These are phyloP conservation scores for Groenewaldozyma auringiensis DNA, from an alignment of 1,139 yeast species.

Conservation along the genomic window DNA sequence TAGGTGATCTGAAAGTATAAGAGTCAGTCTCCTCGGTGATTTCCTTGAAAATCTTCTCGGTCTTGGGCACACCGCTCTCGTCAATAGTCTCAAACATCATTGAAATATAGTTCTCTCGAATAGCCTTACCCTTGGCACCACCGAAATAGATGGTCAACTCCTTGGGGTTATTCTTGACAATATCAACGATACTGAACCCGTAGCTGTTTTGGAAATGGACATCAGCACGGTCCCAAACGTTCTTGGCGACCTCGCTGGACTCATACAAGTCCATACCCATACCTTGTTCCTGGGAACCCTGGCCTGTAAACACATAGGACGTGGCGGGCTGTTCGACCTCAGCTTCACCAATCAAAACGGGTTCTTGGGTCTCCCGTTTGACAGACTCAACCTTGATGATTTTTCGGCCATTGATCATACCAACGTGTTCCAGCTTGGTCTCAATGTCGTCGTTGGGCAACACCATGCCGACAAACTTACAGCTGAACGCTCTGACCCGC, in stretches of 20 bases:
- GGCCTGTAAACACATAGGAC: constrained; percentile 96
- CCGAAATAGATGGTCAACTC: constrained; percentile 95
- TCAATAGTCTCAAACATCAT: constrained; percentile 97
- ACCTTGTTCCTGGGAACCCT: constrained; percentile 99
- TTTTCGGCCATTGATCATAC: constrained; percentile 99
- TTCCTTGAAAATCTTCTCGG: constrained; percentile 93
- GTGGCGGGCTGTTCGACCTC: constrained; percentile 98
- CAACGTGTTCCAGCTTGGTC: constrained; percentile 88
- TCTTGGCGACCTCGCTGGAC: constrained; percentile 83
- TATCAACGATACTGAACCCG: constrained; percentile 94
- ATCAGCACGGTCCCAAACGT: constrained; percentile 98
- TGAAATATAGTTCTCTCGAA: constrained; percentile 87
- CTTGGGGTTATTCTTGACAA: constrained; percentile 92
- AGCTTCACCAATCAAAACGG: constrained; percentile 89
- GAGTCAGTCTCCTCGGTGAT: constrained; percentile 76
- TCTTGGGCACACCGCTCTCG: constrained; percentile 71
- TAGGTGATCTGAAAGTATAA: constrained; percentile 83
- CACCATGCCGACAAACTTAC: constrained; percentile 93
- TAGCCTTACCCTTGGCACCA: constrained; percentile 94
- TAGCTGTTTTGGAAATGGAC: constrained; percentile 83
- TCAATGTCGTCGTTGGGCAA: constrained; percentile 87
- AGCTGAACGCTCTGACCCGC: constrained; percentile 91
- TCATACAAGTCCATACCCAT: constrained; percentile 99
- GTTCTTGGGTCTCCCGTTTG: constrained; percentile 61
- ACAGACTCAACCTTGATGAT: constrained; percentile 85